These are phyloP conservation scores for Crinitomyces ghanaensis DNA, from an alignment of 805 yeast species.

Conservation along the genomic window DNA sequence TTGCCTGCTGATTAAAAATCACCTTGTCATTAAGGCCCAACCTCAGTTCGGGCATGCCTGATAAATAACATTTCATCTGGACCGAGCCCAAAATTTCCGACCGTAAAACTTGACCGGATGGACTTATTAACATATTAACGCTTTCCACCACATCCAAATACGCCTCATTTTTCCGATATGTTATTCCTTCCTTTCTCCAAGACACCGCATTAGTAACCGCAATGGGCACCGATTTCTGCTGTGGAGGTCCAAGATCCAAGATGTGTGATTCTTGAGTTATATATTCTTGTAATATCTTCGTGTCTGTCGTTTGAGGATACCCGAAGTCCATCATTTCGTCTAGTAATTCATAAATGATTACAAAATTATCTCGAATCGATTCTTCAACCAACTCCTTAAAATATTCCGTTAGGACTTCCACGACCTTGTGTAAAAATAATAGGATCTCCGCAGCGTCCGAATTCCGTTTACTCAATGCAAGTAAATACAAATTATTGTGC, in stretches of 20 bases:
- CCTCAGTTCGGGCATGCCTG: slow-evolving; percentile 82
- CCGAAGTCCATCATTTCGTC: slow-evolving; percentile 91
- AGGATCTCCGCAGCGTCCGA: slow-evolving; percentile 46
- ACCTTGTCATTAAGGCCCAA: slow-evolving; percentile 51
- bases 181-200: slow-evolving; percentile 89
- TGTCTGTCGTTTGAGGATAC: slow-evolving; percentile 73
- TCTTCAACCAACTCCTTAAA: slow-evolving; percentile 43
- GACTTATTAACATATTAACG: slow-evolving; percentile 56
- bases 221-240: slow-evolving; percentile 46
- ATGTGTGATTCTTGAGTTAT: slow-evolving; percentile 45
- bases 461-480: slow-evolving; percentile 24
- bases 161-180: slow-evolving; percentile 79
- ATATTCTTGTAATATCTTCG: slow-evolving; percentile 65
- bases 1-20: slow-evolving; percentile 19
- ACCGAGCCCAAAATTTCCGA: slow-evolving; percentile 65
- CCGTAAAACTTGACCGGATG: slow-evolving; percentile 47
- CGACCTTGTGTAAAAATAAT: slow-evolving; percentile 41
- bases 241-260: slow-evolving; percentile 28
- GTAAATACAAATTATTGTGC: slow-evolving; percentile 36
- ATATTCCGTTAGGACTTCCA: slow-evolving; percentile 35
- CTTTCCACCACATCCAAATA: slow-evolving; percentile 77
- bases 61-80: slow-evolving; percentile 59
- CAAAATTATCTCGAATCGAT: slow-evolving; percentile 56
- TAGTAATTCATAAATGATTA: slow-evolving; percentile 65
- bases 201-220: slow-evolving; percentile 69